phyloP scores from a whole-genome alignment of 2,329 filamentous ascomycete genomes.

The Colletotrichum sp. region DNA sequence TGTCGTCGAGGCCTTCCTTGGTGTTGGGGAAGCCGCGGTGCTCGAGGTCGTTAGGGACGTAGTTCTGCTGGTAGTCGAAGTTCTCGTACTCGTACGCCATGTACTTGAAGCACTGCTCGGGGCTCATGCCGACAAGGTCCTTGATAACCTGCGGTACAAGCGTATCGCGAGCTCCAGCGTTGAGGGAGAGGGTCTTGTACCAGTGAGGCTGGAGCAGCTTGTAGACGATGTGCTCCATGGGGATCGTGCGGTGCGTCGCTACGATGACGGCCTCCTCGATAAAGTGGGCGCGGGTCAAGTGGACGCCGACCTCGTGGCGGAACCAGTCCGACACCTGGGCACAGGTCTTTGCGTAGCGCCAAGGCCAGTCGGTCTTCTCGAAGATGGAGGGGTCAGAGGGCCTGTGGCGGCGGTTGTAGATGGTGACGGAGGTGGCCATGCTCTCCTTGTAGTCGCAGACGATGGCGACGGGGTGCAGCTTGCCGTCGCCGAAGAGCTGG shows the following conservation, averaged over 20 bases:
- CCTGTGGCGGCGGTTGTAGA: conserved; percentile 51
- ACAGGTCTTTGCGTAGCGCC: conserved; percentile 58
- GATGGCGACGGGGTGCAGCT: conserved; percentile 54
- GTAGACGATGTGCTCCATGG: conserved; percentile 47
- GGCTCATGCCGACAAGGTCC: conserved; percentile 44
- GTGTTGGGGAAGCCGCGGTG: conserved; percentile 46
- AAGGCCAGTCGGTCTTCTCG: conserved; percentile 52
- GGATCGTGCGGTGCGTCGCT: conserved; percentile 45
- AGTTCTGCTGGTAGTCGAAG: conserved; percentile 48
- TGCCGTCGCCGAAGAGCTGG: conserved; percentile 45
- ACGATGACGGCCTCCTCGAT: conserved; percentile 55
- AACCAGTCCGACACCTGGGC: conserved; percentile 53
- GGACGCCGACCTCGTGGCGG: conserved; percentile 50
- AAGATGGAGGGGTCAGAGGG: conserved; percentile 30
- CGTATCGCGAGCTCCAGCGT: conserved; percentile 47
- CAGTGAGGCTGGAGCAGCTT: conserved; percentile 50
- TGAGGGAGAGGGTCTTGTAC: conserved; percentile 54
- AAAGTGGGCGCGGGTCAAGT: conserved; percentile 49
- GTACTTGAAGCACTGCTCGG: conserved; percentile 39
- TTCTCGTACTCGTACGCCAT: conserved; percentile 44
- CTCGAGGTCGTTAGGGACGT: conserved; percentile 49
- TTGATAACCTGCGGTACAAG: conserved; percentile 50
- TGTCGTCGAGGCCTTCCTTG: conserved; percentile 30
- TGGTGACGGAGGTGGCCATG: conserved; percentile 41
- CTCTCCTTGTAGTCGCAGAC: conserved; percentile 49